A percentile compares a stretch with the other conserved stretches of the same genome.
Conservation (phyloP, 345 rosid genomes). For the Mercurialis annua region DNA sequence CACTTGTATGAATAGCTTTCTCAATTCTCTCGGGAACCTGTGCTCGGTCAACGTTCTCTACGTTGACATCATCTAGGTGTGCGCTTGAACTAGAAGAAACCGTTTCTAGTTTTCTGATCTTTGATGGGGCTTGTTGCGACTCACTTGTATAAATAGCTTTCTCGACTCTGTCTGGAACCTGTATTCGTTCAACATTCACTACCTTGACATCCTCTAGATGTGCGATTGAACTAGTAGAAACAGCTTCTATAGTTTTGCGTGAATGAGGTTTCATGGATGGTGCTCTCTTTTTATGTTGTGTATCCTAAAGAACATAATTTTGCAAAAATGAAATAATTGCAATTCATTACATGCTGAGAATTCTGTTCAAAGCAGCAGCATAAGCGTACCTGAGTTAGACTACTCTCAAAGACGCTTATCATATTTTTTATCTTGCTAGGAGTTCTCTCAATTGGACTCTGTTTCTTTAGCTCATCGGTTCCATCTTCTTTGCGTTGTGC, state of each 20-base stretch:
- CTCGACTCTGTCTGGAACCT: constrained; percentile 9
- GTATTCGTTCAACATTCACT: constrained; percentile 12
- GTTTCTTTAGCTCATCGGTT: constrained; percentile 28
- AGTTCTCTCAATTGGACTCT: constrained; percentile 29
- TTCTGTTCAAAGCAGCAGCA: background rate
- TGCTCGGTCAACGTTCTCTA: no score
- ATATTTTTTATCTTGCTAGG: constrained; percentile 64
- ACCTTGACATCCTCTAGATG: constrained; percentile 16
- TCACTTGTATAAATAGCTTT: constrained; percentile 15
- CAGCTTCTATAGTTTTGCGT: constrained; percentile 27
- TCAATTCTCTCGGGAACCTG: no score
- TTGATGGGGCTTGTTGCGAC: no score
- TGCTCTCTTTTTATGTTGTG: constrained; percentile 36
- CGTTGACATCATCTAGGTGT: background rate
- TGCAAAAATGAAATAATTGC: constrained; percentile 9
- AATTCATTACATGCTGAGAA: constrained; percentile 1
- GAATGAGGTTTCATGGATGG: constrained; percentile 29
- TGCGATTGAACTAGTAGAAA: constrained; percentile 16
- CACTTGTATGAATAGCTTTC: no score
- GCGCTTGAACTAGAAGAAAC: background rate
- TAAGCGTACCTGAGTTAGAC: constrained; percentile 55
- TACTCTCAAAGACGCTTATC: constrained; percentile 72
- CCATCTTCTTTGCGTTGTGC: constrained; percentile 14
- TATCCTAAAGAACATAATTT: constrained; percentile 30
- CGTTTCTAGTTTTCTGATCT: constrained; percentile 14